Percentiles rank a stretch among this genome's conserved stretches.
These are phyloP conservation scores for Boletus fagicola DNA, from an alignment of 768 basidiomycete genomes.

Conservation along the genomic window DNA sequence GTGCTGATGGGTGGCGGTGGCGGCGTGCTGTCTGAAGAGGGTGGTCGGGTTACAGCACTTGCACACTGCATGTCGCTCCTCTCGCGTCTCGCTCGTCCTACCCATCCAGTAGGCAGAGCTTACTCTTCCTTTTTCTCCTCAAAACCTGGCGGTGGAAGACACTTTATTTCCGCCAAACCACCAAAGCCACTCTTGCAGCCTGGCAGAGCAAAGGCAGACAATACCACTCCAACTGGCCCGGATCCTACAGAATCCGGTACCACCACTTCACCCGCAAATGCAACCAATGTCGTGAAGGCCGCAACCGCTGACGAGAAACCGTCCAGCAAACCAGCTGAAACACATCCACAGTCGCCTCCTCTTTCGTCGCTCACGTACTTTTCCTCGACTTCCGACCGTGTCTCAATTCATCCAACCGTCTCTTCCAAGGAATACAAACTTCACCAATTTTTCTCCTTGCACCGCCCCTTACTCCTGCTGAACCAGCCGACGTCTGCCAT, in stretches of 20 bases:
- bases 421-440: constrained; percentile 71
- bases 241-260: constrained; percentile 30
- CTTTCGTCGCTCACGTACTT: constrained; percentile 15
- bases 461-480: constrained; percentile 74
- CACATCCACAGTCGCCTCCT: constrained; percentile 20
- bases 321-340: constrained; percentile 24
- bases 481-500: constrained; percentile 58
- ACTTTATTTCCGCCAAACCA: constrained; percentile 72
- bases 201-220: constrained; percentile 40
- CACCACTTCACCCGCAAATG: constrained; percentile 15
- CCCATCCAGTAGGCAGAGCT: constrained; percentile 50
- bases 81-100: constrained; percentile 46
- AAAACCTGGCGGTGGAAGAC: constrained; percentile 71
- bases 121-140: constrained; percentile 82
- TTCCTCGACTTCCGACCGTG: constrained; percentile 4
- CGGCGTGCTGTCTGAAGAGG: constrained; percentile 2
- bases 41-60: neutral
- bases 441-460: constrained; percentile 82
- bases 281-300: constrained; percentile 14
- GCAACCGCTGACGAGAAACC: constrained; percentile 29
- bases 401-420: constrained; percentile 51
- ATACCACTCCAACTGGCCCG: constrained; percentile 36
- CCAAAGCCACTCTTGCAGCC: constrained; percentile 45
- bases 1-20: neutral
- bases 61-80: constrained; percentile 48